phyloP scores from a whole-genome alignment of 2,329 filamentous ascomycete genomes.

The Domatiomyces globalis region DNA sequence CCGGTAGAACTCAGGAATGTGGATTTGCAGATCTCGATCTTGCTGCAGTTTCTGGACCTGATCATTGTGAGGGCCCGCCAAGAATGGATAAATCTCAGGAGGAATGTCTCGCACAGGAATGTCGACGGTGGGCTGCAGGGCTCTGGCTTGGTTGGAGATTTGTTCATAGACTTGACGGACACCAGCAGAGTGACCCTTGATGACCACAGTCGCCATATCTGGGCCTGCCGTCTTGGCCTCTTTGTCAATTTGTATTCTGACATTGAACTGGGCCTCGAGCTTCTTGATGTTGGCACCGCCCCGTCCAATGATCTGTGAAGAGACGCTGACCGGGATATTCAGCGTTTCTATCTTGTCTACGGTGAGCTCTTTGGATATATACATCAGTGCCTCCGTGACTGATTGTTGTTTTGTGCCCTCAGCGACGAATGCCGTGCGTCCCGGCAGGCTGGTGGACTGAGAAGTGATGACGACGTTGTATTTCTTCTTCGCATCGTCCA shows the following conservation, averaged over 20 bases:
- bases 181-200: conserved; percentile 84
- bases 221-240: conserved; percentile 65
- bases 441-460: conserved; percentile 55
- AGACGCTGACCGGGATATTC: conserved; percentile 66
- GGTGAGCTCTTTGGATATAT: conserved; percentile 76
- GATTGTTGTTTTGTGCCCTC: conserved; percentile 62
- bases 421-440: conserved; percentile 67
- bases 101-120: conserved; percentile 72
- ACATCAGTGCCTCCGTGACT: conserved; percentile 76
- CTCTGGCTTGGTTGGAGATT: conserved; percentile 75
- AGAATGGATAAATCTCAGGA: conserved; percentile 87
- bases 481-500: conserved; percentile 83
- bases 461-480: conserved; percentile 71
- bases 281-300: conserved; percentile 80
- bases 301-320: conserved; percentile 85
- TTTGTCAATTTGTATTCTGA: conserved; percentile 79
- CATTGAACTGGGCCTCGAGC: conserved; percentile 78
- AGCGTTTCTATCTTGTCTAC: conserved; percentile 62
- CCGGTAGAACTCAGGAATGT: conserved; percentile 67
- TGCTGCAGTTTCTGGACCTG: conserved; percentile 54
- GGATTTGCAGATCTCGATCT: conserved; percentile 61
- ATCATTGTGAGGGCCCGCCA: conserved; percentile 64
- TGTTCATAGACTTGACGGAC: conserved; percentile 70
- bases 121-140: conserved; percentile 69
- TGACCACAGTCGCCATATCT: conserved; percentile 55